Conservation (phyloP, 176 grass and related monocot genomes). For the Chrysopogon serrulatus region DNA sequence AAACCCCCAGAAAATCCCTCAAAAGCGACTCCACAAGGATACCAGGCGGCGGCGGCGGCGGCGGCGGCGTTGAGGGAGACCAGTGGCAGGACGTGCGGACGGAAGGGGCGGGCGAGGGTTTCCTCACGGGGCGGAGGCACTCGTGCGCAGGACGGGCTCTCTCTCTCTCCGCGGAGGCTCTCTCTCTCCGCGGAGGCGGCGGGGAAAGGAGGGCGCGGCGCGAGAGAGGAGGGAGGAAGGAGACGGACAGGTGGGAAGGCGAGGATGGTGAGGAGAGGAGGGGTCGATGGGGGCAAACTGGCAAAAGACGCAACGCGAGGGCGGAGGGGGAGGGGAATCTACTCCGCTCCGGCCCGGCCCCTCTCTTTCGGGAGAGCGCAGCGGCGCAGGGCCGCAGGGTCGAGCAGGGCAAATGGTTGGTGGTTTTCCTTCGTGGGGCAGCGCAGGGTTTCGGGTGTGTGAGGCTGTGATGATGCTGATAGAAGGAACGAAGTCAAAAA, state of each 20-base stretch:
- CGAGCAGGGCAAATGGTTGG: neutral
- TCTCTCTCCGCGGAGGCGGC: conserved; percentile 2
- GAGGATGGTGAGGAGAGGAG: neutral
- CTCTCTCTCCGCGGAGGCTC: conserved; percentile 8
- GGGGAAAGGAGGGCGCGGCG: neutral
- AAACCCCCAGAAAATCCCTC: conserved; percentile 1
- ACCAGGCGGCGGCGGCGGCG: conserved; percentile 3
- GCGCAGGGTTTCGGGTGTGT: neutral
- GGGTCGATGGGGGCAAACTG: neutral
- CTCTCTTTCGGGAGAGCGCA: neutral
- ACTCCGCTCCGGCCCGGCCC: neutral
- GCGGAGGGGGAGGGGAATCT: conserved; percentile 23
- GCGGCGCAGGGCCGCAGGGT: neutral
- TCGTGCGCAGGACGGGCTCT: neutral
- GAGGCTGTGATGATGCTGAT: neutral
- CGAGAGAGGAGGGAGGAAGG: neutral
- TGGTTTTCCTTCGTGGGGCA: neutral
- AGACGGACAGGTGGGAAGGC: conserved; percentile 22
- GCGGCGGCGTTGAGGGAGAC: neutral
- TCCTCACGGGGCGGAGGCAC: neutral
- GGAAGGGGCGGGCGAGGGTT: neutral
- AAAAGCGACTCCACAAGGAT: neutral
- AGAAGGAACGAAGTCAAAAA: neutral
- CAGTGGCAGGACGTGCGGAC: neutral
- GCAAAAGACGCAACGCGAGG: no score